Evolutionary conservation across 2,329 filamentous ascomycete genomes (phyloP), one percentile per base, ranked within the genome.

Genomic region (Stachybotrys elegans): DNA sequence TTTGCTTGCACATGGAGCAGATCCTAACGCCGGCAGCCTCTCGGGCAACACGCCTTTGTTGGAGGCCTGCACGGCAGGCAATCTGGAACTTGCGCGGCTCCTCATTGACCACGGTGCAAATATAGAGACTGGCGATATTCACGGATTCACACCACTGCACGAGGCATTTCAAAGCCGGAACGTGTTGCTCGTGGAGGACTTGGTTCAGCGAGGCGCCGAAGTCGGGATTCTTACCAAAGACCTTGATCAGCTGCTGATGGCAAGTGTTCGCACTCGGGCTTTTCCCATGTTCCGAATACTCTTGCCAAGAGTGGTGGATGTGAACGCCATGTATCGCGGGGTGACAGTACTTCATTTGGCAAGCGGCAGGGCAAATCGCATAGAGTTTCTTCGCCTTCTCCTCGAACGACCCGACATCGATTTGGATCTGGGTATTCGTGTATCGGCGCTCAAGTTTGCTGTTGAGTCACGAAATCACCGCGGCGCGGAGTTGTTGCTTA

Each of bases 21-120:
- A 42, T 16, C 48, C 38, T 11, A 44, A 43, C 9, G 9, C 38
- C 1, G 37, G 49, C 19, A 40, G 46, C 5, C 16, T 39, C 6
- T 12, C 37, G 3, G 29, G 46, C 6, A 46, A 45, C 37, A 50
- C 48, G 13, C 37, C 45, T 3, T 32, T 50, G 20, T 43, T 40
- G 31, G 37, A 43, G 4, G 45, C 22, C 17, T 48, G 31, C 16
- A 22, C 41, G n/a, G 40, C 22, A 14, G 48, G 45, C 22, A 43
- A 42, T 12, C 27, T 41, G 9, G 21, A 46, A 2, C 16, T 53
- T 9, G 45, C 46, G 3, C 29, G 29, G 7, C 17, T 46, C 3
- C 43, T 55, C 2, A 42, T 55, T 14, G 36, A 45, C 4, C 48
- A 48, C 12, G 48, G 50, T 34, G 52, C 51, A 16, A 19, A 43